Evolutionary conservation across 257 asterid genomes (phyloP).

Genomic region (Dorcoceras hygrometricum): DNA sequence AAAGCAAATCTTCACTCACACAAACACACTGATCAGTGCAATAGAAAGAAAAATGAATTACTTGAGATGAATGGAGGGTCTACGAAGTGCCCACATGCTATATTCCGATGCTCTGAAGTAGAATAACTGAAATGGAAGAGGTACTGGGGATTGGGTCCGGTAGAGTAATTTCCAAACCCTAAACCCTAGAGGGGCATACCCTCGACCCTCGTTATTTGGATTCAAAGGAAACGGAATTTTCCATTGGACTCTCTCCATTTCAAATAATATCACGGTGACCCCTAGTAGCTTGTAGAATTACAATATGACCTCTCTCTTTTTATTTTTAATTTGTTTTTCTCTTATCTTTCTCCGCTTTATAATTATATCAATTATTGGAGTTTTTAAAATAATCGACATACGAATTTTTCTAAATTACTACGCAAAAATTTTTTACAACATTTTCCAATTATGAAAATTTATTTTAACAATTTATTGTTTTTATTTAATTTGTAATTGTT

Average conservation of each 20-base stretch:
- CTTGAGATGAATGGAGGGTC: slow-evolving; percentile 60
- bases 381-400: too few relatives aligned
- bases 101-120: neutral
- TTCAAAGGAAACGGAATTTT: neutral
- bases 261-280: neutral
- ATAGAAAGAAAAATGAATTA: slow-evolving; percentile 25
- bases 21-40: neutral
- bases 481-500: too few relatives aligned
- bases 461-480: too few relatives aligned
- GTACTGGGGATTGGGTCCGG: neutral
- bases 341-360: too few relatives aligned
- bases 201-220: neutral
- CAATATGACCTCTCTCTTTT: slow-evolving; percentile 10
- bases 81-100: slow-evolving; percentile 69
- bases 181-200: too few relatives aligned
- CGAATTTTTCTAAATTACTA: too few relatives aligned
- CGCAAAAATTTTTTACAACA: too few relatives aligned
- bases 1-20: neutral
- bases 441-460: too few relatives aligned
- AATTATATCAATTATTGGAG: too few relatives aligned
- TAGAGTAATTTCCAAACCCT: slow-evolving; percentile 26
- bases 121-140: neutral
- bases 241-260: neutral
- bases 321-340: too few relatives aligned
- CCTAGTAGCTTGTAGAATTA: slow-evolving; percentile 13